Evolutionary conservation across 179 eudicot genomes (phyloP), one percentile per base, ranked within the genome.

Genomic region (Amaranthus tricolor): DNA sequence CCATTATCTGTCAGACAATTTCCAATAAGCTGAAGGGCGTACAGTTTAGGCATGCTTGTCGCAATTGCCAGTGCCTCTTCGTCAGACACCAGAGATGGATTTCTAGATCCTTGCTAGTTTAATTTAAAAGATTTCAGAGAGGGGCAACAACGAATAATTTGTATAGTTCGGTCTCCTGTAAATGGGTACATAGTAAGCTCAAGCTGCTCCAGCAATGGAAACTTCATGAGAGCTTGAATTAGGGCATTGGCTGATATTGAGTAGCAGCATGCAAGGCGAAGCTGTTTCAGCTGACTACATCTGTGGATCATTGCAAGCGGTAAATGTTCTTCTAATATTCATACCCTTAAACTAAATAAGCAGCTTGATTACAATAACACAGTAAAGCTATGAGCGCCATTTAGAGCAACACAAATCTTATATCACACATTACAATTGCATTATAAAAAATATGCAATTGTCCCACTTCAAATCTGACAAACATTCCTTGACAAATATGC

Each of bases 11-110:
- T 89, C 88, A 93, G 78, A 68, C 60, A 31, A 75, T 87, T 89
- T 69, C 93, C 94, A 43, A 85, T 80, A 12, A 93, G 89, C 64
- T 83, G 88, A 73, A 93, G 95, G 61, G 84, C 82, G 49, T 63
- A 76, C 76, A 91, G 56, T 55, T 76, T 78, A 74, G 88, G 89
- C 97, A 93, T 91, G 79, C 66, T 82, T 62, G 55, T 79, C 12
- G 90, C 88, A 78, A 93, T 84, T 68, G 89, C 90, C 20, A 82
- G 40, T 12, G 93, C 96, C 55, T 84, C 87, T 2, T 68, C 84
- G 56, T 91, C 84, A 70, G 71, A 64, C 7, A 82, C 85, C 50
- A 79, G 60, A 12, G 9, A 4, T 2, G 79, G 72, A 62, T 66
- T 40, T 59, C 71, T 77, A 17, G 53, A 74, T 3, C 83, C 84